Base-by-base conservation (phyloP, 1,284 basidiomycete genomes). In the Puccinia hordei region DNA sequence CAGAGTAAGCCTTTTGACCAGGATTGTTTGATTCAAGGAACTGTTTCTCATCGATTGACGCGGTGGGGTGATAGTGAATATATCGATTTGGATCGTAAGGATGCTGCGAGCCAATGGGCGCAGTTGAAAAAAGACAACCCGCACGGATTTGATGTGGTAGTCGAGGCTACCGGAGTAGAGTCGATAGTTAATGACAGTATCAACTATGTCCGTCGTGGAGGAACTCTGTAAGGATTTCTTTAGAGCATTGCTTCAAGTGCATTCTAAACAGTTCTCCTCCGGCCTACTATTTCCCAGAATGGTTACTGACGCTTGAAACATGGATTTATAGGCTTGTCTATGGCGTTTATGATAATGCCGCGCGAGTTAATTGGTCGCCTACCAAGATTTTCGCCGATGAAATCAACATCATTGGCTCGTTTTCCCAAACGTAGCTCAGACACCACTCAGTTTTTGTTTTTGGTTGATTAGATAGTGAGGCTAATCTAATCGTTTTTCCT, bases 61-160 rank as follows among this genome's bases (percentile, higher is more conserved):
- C 49, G 17, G 2, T 35, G 4, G 38, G 6, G 4, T 90, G 13
- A 19, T 19, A 92, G 94, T 84, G 91, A 90, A 84, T 94, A 93
- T 85, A 88, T 94, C 83, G 93, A 93, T 85, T 88, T 95, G 49
- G 92, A 94, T 84, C 87, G 93, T 82, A 84, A 88, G 82, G 88
- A 92, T 84, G 91, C 92, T n/a, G 88, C 88, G n/a, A 86, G 88
- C 0, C 92, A 94, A 85, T 94, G 92, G 93, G 88, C 87, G 53
- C 87, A 91, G 85, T 87, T 95, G 82, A 92, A 91, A 87, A 87
- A 90, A 84, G 90, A 91, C 82, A 89, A 94, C 85, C 92, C 91
- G 44, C 91, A 92, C 84, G 93, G 93, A 30, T 94, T 95, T 84
- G 93, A 95, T 85, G 90, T 93, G 55, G 93, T 95, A 41, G 92